A percentile compares a stretch with the other conserved stretches of the same genome.
Evolutionary conservation across 371 early-diverging fungal species (phyloP).

Genomic region (Rhizopus delemar): DNA sequence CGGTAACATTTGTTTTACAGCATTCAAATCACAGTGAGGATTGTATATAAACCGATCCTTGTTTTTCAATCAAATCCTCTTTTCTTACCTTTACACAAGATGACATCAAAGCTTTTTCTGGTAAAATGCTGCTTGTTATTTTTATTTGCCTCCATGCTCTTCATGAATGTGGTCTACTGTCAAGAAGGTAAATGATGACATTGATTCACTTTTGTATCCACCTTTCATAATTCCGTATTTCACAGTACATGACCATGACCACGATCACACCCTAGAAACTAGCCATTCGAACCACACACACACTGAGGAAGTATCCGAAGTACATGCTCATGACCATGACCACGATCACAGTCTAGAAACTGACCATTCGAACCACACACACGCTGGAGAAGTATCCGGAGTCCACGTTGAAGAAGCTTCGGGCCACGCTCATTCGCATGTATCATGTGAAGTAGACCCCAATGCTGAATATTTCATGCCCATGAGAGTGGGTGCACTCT

Average conservation of each 20-base stretch:
- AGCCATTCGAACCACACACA: background rate
- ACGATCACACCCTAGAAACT: constrained; percentile 6
- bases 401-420: background rate
- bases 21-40: constrained; percentile 1
- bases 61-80: background rate
- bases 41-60: background rate
- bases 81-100: background rate
- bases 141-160: constrained; percentile 10
- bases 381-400: background rate
- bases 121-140: constrained; percentile 3
- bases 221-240: background rate
- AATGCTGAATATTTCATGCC: constrained; percentile 24
- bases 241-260: constrained; percentile 10
- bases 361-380: background rate
- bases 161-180: constrained; percentile 5
- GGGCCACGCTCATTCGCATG: constrained; percentile 16
- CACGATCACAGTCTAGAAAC: too few species aligned
- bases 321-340: too few species aligned
- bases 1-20: constrained; percentile 3
- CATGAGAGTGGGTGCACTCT: constrained; percentile 28
- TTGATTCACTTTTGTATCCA: background rate
- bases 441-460: constrained; percentile 7
- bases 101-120: constrained; percentile 10
- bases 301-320: background rate
- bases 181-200: constrained; percentile 22